These are phyloP conservation scores for Lantana camara DNA, from an alignment of 257 asterid genomes.

Conservation along the genomic window DNA sequence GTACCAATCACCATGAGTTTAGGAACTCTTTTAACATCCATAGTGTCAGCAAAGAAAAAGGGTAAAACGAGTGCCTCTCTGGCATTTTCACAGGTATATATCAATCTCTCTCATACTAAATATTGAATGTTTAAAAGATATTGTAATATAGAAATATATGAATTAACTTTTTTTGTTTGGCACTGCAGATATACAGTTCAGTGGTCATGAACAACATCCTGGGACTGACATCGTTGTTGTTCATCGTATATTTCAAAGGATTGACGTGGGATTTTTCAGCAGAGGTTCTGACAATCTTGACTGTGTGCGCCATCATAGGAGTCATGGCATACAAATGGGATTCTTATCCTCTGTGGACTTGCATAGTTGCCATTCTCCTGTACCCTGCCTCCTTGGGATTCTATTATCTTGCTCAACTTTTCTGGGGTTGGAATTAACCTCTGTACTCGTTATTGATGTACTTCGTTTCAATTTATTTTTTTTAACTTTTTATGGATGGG, in stretches of 20 bases:
- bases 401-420: conserved; percentile 42
- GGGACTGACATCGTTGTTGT: conserved; percentile 53
- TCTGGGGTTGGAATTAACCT: conserved; percentile 38
- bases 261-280: conserved; percentile 67
- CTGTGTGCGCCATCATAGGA: conserved; percentile 48
- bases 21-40: conserved; percentile 45
- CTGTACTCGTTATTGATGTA: too few species aligned
- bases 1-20: conserved; percentile 60
- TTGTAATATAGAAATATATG: too few species aligned
- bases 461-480: too few species aligned
- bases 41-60: conserved; percentile 57
- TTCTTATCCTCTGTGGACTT: conserved; percentile 56
- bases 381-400: conserved; percentile 51
- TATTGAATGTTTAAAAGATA: too few species aligned
- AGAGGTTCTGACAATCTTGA: conserved; percentile 52
- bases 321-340: conserved; percentile 38
- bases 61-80: conserved; percentile 52
- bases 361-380: conserved; percentile 48
- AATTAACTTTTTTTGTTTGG: too few species aligned
- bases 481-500: too few species aligned
- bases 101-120: too few species aligned
- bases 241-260: conserved; percentile 53
- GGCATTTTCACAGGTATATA: conserved; percentile 72
- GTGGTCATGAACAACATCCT: conserved; percentile 67
- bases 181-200: conserved; percentile 52